A percentile compares a stretch with the other conserved stretches of the same genome.
These are phyloP conservation scores for Ensete ventricosum DNA, from an alignment of 176 grass and related monocot genomes.

Conservation along the genomic window DNA sequence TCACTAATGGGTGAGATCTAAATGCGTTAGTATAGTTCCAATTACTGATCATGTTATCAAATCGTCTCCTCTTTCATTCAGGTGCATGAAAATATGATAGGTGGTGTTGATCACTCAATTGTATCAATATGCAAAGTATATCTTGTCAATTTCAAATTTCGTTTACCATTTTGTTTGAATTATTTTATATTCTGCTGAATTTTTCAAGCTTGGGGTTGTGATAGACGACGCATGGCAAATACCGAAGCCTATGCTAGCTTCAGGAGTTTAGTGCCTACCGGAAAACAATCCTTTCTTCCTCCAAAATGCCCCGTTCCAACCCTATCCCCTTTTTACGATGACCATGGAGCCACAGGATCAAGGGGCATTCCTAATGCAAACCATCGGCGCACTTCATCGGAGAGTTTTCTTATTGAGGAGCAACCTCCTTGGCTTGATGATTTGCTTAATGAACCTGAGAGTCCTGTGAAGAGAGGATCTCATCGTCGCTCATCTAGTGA, in stretches of 20 bases:
- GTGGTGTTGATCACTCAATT: too few relatives aligned
- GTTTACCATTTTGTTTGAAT: slow-evolving; percentile 9
- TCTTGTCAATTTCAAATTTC: not conserved
- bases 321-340: slow-evolving; percentile 23
- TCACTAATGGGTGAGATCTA: too few relatives aligned
- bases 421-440: slow-evolving; percentile 94
- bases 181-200: not conserved
- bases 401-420: slow-evolving; percentile 86
- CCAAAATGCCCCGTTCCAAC: slow-evolving; percentile 77
- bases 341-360: slow-evolving; percentile 43
- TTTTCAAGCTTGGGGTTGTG: slow-evolving; percentile 19
- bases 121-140: not conserved
- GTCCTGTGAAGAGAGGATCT: slow-evolving; percentile 34
- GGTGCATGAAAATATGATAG: not conserved
- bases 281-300: slow-evolving; percentile 61
- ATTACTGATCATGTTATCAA: not conserved
- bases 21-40: too few relatives aligned
- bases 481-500: slow-evolving; percentile 92
- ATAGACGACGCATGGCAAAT: slow-evolving; percentile 38
- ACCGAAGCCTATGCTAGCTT: slow-evolving; percentile 16
- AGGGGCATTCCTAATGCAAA: slow-evolving; percentile 32
- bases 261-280: not conserved
- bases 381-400: slow-evolving; percentile 76
- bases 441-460: slow-evolving; percentile 76
- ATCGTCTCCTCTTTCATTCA: too few relatives aligned